These are phyloP conservation scores for Dittrichia graveolens DNA, from an alignment of 129 eudicot species.

Conservation along the genomic window DNA sequence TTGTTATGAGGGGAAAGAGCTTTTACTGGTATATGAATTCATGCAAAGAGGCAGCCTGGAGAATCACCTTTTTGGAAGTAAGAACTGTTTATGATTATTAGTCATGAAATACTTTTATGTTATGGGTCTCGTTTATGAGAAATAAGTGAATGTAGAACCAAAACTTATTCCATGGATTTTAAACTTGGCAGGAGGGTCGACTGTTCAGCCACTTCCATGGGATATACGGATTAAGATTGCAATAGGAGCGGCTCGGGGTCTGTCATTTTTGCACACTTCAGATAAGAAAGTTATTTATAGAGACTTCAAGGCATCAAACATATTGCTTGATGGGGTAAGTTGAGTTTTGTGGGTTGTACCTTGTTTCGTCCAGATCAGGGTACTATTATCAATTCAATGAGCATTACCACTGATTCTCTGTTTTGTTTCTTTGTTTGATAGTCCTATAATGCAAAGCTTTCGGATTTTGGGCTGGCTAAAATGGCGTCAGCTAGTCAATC, in stretches of 20 bases:
- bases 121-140: neutral
- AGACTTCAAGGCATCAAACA: slow-evolving; percentile 89
- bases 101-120: neutral
- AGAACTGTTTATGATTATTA: slow-evolving; percentile 22
- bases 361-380: too few relatives aligned
- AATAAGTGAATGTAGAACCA: neutral
- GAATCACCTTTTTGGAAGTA: slow-evolving; percentile 94
- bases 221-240: slow-evolving; percentile 66
- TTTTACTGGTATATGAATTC: slow-evolving; percentile 87
- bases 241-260: slow-evolving; percentile 91
- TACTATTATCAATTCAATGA: slow-evolving; percentile 2
- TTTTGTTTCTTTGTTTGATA: slow-evolving; percentile 29
- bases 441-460: slow-evolving; percentile 75
- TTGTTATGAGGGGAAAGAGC: slow-evolving; percentile 78
- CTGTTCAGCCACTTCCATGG: slow-evolving; percentile 90
- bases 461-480: slow-evolving; percentile 89
- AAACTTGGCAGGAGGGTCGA: slow-evolving; percentile 67
- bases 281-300: slow-evolving; percentile 77
- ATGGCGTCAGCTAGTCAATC: slow-evolving; percentile 70
- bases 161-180: slow-evolving; percentile 18
- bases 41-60: slow-evolving; percentile 97
- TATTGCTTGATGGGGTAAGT: slow-evolving; percentile 82
- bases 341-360: neutral
- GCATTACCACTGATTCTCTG: neutral
- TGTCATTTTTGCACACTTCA: slow-evolving; percentile 69